phyloP scores from a whole-genome alignment of 176 grass and related monocot genomes.

The Thalia dealbata region DNA sequence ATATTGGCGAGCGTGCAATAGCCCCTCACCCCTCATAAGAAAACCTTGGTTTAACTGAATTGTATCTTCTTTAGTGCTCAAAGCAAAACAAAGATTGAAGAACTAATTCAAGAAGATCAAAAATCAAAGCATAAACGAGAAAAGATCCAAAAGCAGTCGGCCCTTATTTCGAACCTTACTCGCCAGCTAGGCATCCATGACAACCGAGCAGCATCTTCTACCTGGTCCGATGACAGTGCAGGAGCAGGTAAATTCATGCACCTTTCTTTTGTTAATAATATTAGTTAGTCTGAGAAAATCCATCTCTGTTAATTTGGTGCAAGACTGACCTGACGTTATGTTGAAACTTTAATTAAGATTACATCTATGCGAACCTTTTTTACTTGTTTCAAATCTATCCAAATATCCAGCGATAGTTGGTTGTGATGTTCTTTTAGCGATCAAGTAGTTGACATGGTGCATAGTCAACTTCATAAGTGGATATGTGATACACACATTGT shows the following conservation, averaged over 20 bases:
- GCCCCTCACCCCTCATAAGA: too few species aligned
- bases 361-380: too few species aligned
- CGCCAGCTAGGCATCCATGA: slow-evolving; percentile 85
- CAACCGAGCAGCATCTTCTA: slow-evolving; percentile 53
- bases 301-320: not conserved
- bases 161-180: slow-evolving; percentile 81
- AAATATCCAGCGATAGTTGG: too few species aligned
- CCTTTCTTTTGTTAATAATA: not conserved
- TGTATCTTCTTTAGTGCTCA: slow-evolving; percentile 39
- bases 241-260: slow-evolving; percentile 41
- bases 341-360: not conserved
- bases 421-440: too few species aligned
- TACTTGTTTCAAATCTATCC: too few species aligned
- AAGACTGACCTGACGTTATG: too few species aligned
- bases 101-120: slow-evolving; percentile 84
- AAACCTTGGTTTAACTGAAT: not conserved
- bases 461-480: too few species aligned
- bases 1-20: too few species aligned
- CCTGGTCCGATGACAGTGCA: slow-evolving; percentile 40
- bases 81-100: slow-evolving; percentile 77
- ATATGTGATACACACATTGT: too few species aligned
- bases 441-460: too few species aligned
- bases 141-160: slow-evolving; percentile 78
- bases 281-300: not conserved
- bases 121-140: slow-evolving; percentile 75